Conservation (phyloP, 2,329 filamentous ascomycete genomes). For the Metarhizium humberi region DNA sequence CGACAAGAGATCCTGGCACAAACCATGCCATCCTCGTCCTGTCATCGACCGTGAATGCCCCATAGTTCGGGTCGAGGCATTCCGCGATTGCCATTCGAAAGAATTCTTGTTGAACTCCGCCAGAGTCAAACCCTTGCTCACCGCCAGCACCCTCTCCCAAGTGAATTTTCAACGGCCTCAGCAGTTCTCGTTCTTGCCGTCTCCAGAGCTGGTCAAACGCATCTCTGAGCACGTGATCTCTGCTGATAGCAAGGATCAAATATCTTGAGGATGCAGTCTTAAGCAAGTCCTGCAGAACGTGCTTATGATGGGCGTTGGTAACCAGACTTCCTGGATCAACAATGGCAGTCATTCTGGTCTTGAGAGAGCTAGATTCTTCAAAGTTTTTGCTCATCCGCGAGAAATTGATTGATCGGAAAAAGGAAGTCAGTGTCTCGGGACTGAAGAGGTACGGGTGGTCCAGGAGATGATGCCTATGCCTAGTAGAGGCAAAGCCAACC, state of each 20-base stretch:
- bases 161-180: slow-evolving; percentile 80
- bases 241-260: slow-evolving; percentile 58
- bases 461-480: slow-evolving; percentile 62
- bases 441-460: slow-evolving; percentile 76
- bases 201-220: slow-evolving; percentile 85
- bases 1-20: slow-evolving; percentile 69
- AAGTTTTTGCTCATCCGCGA: slow-evolving; percentile 74
- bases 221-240: slow-evolving; percentile 60
- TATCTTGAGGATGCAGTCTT: slow-evolving; percentile 61
- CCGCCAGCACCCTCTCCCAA: slow-evolving; percentile 74
- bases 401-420: slow-evolving; percentile 84
- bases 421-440: slow-evolving; percentile 62
- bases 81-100: slow-evolving; percentile 78
- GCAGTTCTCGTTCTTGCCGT: slow-evolving; percentile 69
- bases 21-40: slow-evolving; percentile 82
- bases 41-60: slow-evolving; percentile 70
- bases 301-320: slow-evolving; percentile 47
- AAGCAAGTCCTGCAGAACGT: slow-evolving; percentile 52
- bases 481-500: slow-evolving; percentile 51
- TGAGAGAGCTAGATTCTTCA: slow-evolving; percentile 55
- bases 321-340: slow-evolving; percentile 45
- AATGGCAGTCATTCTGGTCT: slow-evolving; percentile 46
- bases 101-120: slow-evolving; percentile 94
- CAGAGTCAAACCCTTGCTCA: slow-evolving; percentile 86
- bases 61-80: slow-evolving; percentile 68